These are phyloP conservation scores for Sclerotinia minor DNA, from an alignment of 2,329 filamentous ascomycete genomes.

Conservation along the genomic window DNA sequence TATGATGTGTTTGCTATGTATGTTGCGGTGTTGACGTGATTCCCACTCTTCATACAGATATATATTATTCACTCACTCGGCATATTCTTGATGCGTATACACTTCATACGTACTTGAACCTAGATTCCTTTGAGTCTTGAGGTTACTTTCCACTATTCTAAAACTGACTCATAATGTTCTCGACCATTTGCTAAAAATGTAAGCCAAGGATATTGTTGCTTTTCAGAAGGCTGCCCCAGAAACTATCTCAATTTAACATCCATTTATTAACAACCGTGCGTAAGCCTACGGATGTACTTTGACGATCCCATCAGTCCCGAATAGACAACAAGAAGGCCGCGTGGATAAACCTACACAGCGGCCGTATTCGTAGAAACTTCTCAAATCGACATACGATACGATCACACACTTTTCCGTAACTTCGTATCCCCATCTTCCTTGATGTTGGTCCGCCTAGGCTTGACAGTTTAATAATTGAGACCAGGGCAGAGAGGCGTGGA, in stretches of 20 bases:
- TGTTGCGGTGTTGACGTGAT: slow-evolving; percentile 18
- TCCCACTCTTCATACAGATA: neutral
- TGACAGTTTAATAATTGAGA: slow-evolving; percentile 6
- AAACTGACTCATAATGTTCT: slow-evolving; percentile 24
- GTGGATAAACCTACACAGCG: slow-evolving; percentile 3
- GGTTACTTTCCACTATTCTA: slow-evolving; percentile 13
- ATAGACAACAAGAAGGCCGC: slow-evolving; percentile 17
- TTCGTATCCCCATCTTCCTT: neutral
- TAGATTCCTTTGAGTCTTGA: slow-evolving; percentile 12
- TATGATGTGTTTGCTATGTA: slow-evolving; percentile 19
- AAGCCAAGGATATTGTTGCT: slow-evolving; percentile 17
- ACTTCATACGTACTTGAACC: slow-evolving; percentile 20
- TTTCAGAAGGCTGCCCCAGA: slow-evolving; percentile 15
- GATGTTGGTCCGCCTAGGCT: slow-evolving; percentile 6
- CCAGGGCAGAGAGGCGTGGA: slow-evolving; percentile 15
- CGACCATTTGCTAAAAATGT: slow-evolving; percentile 15
- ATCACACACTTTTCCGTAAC: neutral
- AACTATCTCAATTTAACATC: slow-evolving; percentile 13
- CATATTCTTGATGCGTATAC: slow-evolving; percentile 9
- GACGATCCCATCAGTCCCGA: neutral
- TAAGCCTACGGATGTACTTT: neutral
- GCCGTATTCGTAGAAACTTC: slow-evolving; percentile 3
- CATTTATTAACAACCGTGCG: slow-evolving; percentile 6
- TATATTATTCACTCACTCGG: neutral
- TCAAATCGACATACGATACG: slow-evolving; percentile 4